A percentile compares a stretch with the other conserved stretches of the same genome.
phyloP scores from a whole-genome alignment of 371 early-diverging fungal species.

The Actinomucor elegans region DNA sequence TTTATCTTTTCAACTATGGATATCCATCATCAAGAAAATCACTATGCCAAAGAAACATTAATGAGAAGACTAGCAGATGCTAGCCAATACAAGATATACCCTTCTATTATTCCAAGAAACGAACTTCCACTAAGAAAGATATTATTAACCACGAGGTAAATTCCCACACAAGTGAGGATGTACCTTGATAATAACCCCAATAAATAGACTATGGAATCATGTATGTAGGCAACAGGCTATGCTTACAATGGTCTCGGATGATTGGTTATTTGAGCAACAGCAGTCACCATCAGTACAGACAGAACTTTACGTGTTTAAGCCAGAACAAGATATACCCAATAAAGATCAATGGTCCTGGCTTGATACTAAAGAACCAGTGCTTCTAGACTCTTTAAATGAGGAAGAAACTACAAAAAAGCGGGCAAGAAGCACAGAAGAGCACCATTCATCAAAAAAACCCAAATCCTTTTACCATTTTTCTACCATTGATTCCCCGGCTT shows the following conservation, averaged over 20 bases:
- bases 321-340: constrained; percentile 5
- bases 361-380: constrained; percentile 7
- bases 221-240: constrained; percentile 23
- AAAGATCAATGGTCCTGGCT: constrained; percentile 20
- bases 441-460: constrained; percentile 2
- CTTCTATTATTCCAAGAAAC: constrained; percentile 22
- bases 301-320: no score
- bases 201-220: constrained; percentile 27
- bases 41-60: constrained; percentile 24
- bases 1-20: neutral
- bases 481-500: constrained; percentile 22
- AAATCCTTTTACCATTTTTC: constrained; percentile 2
- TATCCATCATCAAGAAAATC: neutral
- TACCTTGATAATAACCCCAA: neutral
- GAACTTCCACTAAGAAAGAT: constrained; percentile 29
- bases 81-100: constrained; percentile 31
- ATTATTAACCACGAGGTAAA: constrained; percentile 29
- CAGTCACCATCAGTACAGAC: no score
- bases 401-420: neutral
- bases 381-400: constrained; percentile 10
- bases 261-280: constrained; percentile 18
- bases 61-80: constrained; percentile 30
- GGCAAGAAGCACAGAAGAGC: constrained; percentile 5
- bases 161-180: constrained; percentile 8
- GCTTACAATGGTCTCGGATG: constrained; percentile 10